Base-by-base conservation (phyloP, 164 flowering plant genomes). In the Liquidambar formosana region DNA sequence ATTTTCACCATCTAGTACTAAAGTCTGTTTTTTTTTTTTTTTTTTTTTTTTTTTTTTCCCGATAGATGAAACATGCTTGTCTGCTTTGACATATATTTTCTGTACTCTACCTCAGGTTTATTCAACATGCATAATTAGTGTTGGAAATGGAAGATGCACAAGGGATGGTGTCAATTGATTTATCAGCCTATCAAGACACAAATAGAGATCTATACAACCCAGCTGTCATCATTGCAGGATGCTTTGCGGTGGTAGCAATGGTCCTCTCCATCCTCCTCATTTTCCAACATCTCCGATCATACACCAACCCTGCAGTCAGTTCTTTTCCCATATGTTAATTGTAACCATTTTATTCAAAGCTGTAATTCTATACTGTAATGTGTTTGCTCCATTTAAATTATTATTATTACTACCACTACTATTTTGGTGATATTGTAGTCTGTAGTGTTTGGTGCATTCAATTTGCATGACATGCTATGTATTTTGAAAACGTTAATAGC, bases 251-350 rank as follows among this genome's bases (percentile, higher is more conserved):
- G 47, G 61, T 81, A 57, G 92, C 98, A 0, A 45, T 85, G 63
- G 45, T 73, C 26, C 91, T 90, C 68, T 90, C 96, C 23, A 6
- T 83, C 33, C 49, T 75, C 60, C 86, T 89, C 56, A 89, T 87
- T 45, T 61, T 83, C 25, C 92, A 87, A 61, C 98, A 90, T 84
- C 96, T 92, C 68, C 76, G 83, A 75, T 89, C 81, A 10, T 94
- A 94, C 77, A 88, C 91, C 63, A 94, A 90, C 38, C 98, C 94
- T 23, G 76, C 82, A 53, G 97, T 94, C 28, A 79, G 92, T 84
- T 73, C 74, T 25, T 71, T 58, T 15, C 38, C 18, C 43, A 16
- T 23, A 10, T 33, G 16, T 49, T 25, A 19, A n/a, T 12, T 49
- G 8, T 65, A 14, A 51, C 18, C 16, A 65, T 13, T 49, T 18